Conservation (phyloP, 805 yeast species). For the Candida andamanensis region DNA sequence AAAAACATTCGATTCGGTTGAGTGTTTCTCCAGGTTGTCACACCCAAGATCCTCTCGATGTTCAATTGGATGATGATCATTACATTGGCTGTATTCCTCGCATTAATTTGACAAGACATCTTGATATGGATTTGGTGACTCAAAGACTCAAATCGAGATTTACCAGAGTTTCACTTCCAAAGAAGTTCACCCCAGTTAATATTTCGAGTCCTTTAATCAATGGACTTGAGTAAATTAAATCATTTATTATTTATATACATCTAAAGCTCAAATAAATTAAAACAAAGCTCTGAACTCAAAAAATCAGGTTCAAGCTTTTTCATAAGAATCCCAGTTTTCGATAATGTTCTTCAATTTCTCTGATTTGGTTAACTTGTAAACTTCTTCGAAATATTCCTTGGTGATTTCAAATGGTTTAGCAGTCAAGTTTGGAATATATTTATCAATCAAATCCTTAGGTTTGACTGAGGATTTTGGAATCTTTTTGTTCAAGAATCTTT, state of each 20-base stretch:
- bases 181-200: slow-evolving; percentile 84
- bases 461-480: slow-evolving; percentile 91
- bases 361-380: slow-evolving; percentile 84
- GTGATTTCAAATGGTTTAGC: slow-evolving; percentile 96
- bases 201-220: slow-evolving; percentile 61
- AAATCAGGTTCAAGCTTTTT: slow-evolving; percentile 46
- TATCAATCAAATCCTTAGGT: slow-evolving; percentile 87
- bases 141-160: slow-evolving; percentile 79
- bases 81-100: slow-evolving; percentile 95
- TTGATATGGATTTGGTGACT: slow-evolving; percentile 84
- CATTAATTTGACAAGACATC: slow-evolving; percentile 82
- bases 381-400: slow-evolving; percentile 96
- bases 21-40: slow-evolving; percentile 98
- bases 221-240: slow-evolving; percentile 12
- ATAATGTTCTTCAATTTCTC: slow-evolving; percentile 85
- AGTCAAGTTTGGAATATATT: slow-evolving; percentile 97
- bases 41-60: slow-evolving; percentile 95
- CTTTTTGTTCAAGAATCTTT: slow-evolving; percentile 94
- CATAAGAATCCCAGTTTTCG: slow-evolving; percentile 93
- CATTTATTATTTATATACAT: not conserved
- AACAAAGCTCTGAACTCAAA: too few species aligned
- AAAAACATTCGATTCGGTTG: slow-evolving; percentile 83
- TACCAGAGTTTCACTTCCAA: slow-evolving; percentile 83
- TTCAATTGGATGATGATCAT: slow-evolving; percentile 92
- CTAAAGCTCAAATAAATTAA: slow-evolving; percentile 1